Base-by-base conservation (phyloP, 225 moss, liverwort and hornwort species). In the Physcomitrium patens region DNA sequence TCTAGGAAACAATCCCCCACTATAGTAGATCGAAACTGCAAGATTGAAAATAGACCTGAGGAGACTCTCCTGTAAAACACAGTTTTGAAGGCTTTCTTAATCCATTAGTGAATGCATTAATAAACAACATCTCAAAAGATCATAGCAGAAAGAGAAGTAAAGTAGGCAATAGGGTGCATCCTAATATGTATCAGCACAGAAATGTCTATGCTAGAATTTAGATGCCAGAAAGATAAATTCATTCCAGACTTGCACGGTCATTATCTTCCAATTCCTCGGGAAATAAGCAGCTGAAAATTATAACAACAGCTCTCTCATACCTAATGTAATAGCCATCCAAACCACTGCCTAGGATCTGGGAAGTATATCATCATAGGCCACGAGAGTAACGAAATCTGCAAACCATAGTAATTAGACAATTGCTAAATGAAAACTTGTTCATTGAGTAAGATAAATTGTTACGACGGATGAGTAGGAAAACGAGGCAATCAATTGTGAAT, bases 301-400 rank as follows among this genome's bases (percentile, higher is more conserved):
- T 72, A 66, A 96, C 88, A 47, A 92, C 81, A 47, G 94, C 79
- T 94, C 89, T 69, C 94, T 74, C 71, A 86, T 83, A 78, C 86
- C 92, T 49, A 86, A 22, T 28, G 88, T 63, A 65, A 94, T 84
- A 72, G 96, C 92, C 79, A 94, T 88, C 67, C 94, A 81, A 94
- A 88, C 96, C 96, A 96, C 83, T 87, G 89, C 77, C 83, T 88
- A 72, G 92, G 89, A 82, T 96, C 94, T 75, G 96, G 96, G 62
- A 96, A 88, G 72, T 96, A 94, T 12, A 94, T 84, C 74, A 96
- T 91, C 81, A 94, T 79, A 70, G 89, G 94, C 54, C 86, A 86
- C 27, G 81, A 72, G 75, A 87, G 79, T 31, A 77, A 77, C 43
- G 94, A 84, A 80, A 96, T 89, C 96, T 96, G 78, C 72, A 80